Evolutionary conservation across 106 monocot genomes (phyloP).

Genomic region (Phalaenopsis equestris): DNA sequence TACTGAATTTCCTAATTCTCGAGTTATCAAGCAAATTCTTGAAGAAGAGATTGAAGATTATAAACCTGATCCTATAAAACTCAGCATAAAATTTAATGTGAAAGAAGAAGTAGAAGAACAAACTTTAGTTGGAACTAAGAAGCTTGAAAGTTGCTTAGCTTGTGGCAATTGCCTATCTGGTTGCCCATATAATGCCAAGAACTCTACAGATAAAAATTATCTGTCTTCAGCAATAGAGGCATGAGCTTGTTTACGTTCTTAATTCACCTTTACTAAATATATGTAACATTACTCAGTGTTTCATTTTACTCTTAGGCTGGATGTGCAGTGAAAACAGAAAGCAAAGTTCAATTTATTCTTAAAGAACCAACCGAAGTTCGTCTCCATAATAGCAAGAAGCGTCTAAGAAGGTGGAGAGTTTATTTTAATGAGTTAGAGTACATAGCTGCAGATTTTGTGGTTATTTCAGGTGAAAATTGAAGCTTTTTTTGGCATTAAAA

Average conservation of each 20-base stretch:
- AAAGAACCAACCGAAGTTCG: constrained; percentile 8
- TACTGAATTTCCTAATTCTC: constrained; percentile 14
- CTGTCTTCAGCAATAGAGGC: constrained; percentile 22
- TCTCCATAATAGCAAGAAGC: background rate
- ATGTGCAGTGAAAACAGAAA: constrained; percentile 26
- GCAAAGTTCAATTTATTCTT: constrained; percentile 15
- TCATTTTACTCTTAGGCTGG: constrained; percentile 14
- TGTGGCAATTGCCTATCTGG: constrained; percentile 40
- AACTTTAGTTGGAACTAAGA: background rate
- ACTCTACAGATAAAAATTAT: constrained; percentile 35
- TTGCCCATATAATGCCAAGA: constrained; percentile 37
- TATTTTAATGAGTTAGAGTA: constrained; percentile 28
- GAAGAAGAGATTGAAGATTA: constrained; percentile 25
- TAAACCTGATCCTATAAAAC: constrained; percentile 20
- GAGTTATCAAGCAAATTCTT: constrained; percentile 20
- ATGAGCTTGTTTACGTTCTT: background rate
- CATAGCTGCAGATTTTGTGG: constrained; percentile 22
- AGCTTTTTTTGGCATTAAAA: background rate
- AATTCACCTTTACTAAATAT: background rate
- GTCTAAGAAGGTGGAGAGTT: constrained; percentile 22
- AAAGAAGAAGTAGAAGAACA: background rate
- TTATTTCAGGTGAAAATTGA: constrained; percentile 21
- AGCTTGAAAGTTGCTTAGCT: constrained; percentile 17
- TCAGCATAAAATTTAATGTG: constrained; percentile 23
- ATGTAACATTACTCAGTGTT: background rate